Percentiles rank a stretch among this genome's conserved stretches.
These are phyloP conservation scores for Dendrobium huoshanense DNA, from an alignment of 106 monocot genomes.

Conservation along the genomic window DNA sequence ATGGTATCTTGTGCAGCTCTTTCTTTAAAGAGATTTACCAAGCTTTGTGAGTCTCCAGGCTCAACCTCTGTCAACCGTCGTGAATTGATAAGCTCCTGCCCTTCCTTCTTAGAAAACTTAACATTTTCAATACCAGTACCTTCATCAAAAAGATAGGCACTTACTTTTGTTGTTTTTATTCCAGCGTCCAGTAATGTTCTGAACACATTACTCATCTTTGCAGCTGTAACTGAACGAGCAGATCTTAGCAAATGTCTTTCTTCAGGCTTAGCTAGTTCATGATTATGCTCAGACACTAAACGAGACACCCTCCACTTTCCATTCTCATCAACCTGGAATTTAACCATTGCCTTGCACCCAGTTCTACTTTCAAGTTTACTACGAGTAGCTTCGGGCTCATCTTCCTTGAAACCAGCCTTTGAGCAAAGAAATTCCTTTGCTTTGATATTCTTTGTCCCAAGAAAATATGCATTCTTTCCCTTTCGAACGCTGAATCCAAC, in stretches of 20 bases:
- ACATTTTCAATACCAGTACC: conserved; percentile 11
- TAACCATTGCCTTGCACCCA: conserved; percentile 35
- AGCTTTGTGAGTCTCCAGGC: conserved; percentile 19
- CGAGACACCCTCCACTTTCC: conserved; percentile 29
- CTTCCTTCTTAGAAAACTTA: conserved; percentile 8
- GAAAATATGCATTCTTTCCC: conserved; percentile 25
- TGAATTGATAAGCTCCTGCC: conserved; percentile 12
- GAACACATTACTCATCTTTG: conserved; percentile 16
- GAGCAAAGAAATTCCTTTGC: conserved; percentile 29
- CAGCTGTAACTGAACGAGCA: conserved; percentile 10
- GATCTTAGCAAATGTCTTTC: conserved; percentile 35
- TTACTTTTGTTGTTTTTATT: conserved; percentile 10
- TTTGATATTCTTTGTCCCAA: conserved; percentile 17
- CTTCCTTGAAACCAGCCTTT: conserved; percentile 27
- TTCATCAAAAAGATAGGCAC: conserved; percentile 15
- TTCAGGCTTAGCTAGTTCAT: conserved; percentile 30
- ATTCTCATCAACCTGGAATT: conserved; percentile 26
- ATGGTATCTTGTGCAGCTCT: conserved; percentile 25
- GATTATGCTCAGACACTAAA: conserved; percentile 31
- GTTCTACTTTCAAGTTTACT: conserved; percentile 27
- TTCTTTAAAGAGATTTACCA: conserved; percentile 19
- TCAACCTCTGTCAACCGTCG: conserved; percentile 13
- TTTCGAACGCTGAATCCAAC: conserved; percentile 39
- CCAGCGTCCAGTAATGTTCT: conserved; percentile 12
- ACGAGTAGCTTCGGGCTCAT: conserved; percentile 21